Evolutionary conservation across 768 basidiomycete species (phyloP).

Genomic region (Steccherinum ochraceum): DNA sequence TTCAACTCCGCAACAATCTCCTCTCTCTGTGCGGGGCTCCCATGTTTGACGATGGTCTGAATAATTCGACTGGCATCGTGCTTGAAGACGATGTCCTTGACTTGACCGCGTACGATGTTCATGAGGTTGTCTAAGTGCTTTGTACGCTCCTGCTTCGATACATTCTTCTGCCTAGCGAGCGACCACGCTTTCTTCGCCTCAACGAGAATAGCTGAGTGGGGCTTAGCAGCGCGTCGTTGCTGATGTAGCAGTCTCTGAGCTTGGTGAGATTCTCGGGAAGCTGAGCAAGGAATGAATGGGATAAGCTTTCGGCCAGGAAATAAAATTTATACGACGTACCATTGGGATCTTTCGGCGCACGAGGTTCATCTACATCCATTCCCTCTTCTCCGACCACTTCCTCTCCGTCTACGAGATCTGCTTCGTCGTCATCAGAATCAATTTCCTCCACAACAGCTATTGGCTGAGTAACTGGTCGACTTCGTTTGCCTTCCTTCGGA

Average conservation of each 20-base stretch:
- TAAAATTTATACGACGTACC: constrained; percentile 29
- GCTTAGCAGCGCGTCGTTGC: constrained; percentile 72
- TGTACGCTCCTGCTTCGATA: constrained; percentile 64
- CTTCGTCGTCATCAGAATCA: constrained; percentile 38
- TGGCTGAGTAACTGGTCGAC: constrained; percentile 48
- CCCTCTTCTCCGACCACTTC: constrained; percentile 27
- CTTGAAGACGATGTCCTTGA: constrained; percentile 83
- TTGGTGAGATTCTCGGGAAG: constrained; percentile 63
- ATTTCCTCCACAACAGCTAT: constrained; percentile 27
- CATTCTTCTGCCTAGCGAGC: constrained; percentile 64
- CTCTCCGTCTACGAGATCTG: constrained; percentile 23
- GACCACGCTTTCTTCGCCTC: constrained; percentile 79
- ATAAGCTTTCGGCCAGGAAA: too few relatives aligned
- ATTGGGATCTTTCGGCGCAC: constrained; percentile 45
- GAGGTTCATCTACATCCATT: constrained; percentile 6
- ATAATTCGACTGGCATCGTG: constrained; percentile 89
- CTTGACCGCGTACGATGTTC: constrained; percentile 69
- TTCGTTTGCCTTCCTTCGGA: constrained; percentile 36
- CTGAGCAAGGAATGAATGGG: constrained; percentile 28
- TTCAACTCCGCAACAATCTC: constrained; percentile 81
- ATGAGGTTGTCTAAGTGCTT: constrained; percentile 72
- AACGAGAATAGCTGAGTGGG: constrained; percentile 60
- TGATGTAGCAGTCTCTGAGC: constrained; percentile 60
- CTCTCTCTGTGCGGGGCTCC: constrained; percentile 64
- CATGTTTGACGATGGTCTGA: constrained; percentile 78